A percentile compares a stretch with the other conserved stretches of the same genome.
Conservation (phyloP, 208 protist genomes). For the Leishmania amazonensis region DNA sequence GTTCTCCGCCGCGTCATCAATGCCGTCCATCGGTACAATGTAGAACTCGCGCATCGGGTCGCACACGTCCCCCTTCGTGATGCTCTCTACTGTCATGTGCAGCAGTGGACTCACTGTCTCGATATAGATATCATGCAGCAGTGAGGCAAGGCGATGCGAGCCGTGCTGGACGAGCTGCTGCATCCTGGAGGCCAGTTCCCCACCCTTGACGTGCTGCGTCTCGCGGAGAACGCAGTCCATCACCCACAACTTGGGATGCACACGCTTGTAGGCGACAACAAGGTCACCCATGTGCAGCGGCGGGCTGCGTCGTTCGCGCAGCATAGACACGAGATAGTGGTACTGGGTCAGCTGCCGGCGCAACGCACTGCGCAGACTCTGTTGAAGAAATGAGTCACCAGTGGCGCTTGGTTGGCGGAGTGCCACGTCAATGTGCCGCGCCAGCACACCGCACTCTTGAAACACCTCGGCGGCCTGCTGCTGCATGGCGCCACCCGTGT, state of each 20-base stretch:
- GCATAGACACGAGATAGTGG: conserved; percentile 57
- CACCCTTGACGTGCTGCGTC: conserved; percentile 59
- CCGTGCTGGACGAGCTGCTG: conserved; percentile 58
- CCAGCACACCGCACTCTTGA: conserved; percentile 50
- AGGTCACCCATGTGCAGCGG: conserved; percentile 53
- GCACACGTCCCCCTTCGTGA: conserved; percentile 59
- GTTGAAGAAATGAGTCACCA: conserved; percentile 62
- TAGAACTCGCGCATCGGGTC: conserved; percentile 73
- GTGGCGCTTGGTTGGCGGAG: conserved; percentile 30
- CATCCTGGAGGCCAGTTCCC: conserved; percentile 56
- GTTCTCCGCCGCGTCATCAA: conserved; percentile 53
- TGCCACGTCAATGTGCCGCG: conserved; percentile 40
- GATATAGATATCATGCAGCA: conserved; percentile 62
- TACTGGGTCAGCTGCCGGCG: conserved; percentile 63
- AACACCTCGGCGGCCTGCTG: conserved; percentile 34
- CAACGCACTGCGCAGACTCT: conserved; percentile 57
- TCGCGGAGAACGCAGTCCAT: conserved; percentile 52
- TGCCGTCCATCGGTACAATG: conserved; percentile 37
- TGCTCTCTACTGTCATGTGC: conserved; percentile 52
- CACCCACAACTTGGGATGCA: conserved; percentile 59
- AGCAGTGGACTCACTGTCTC: conserved; percentile 64
- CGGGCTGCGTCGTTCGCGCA: conserved; percentile 43
- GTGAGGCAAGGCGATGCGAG: conserved; percentile 42
- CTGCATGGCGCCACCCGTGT: conserved; percentile 34
- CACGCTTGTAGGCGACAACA: conserved; percentile 54